A percentile compares a stretch with the other conserved stretches of the same genome.
phyloP scores from a whole-genome alignment of 169 alveolate genomes.

The Cryptosporidium andersoni region DNA sequence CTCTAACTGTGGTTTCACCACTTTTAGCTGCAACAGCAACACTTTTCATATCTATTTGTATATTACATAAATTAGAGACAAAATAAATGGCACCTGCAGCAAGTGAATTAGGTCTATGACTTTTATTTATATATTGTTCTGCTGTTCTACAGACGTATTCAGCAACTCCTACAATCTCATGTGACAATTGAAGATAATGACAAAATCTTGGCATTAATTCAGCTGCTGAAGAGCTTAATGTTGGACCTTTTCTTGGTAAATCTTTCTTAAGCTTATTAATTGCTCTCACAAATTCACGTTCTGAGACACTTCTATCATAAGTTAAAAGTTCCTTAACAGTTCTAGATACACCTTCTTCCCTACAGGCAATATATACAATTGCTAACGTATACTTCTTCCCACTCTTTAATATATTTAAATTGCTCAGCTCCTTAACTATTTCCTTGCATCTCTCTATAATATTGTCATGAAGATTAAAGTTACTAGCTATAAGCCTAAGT shows the following conservation, averaged over 20 bases:
- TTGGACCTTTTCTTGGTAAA: conserved; percentile 82
- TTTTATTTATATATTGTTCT: conserved; percentile 76
- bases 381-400: conserved; percentile 82
- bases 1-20: conserved; percentile 70
- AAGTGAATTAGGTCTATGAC: conserved; percentile 84
- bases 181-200: conserved; percentile 75
- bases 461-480: conserved; percentile 81
- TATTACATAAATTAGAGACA: conserved; percentile 55
- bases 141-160: conserved; percentile 81
- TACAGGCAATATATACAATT: conserved; percentile 85
- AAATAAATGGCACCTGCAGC: conserved; percentile 84
- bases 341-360: conserved; percentile 88
- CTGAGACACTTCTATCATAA: conserved; percentile 83
- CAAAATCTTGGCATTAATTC: conserved; percentile 82
- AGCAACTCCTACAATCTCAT: conserved; percentile 77
- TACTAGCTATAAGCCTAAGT: conserved; percentile 81
- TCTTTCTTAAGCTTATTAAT: conserved; percentile 84
- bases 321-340: conserved; percentile 83
- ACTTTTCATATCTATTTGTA: conserved; percentile 56
- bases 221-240: conserved; percentile 79
- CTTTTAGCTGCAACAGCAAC: conserved; percentile 71
- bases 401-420: conserved; percentile 75
- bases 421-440: conserved; percentile 80
- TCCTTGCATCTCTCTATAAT: conserved; percentile 85
- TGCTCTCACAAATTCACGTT: conserved; percentile 86